These are phyloP conservation scores for Oryza punctata DNA, from an alignment of 176 grass and related monocot genomes.

Conservation along the genomic window DNA sequence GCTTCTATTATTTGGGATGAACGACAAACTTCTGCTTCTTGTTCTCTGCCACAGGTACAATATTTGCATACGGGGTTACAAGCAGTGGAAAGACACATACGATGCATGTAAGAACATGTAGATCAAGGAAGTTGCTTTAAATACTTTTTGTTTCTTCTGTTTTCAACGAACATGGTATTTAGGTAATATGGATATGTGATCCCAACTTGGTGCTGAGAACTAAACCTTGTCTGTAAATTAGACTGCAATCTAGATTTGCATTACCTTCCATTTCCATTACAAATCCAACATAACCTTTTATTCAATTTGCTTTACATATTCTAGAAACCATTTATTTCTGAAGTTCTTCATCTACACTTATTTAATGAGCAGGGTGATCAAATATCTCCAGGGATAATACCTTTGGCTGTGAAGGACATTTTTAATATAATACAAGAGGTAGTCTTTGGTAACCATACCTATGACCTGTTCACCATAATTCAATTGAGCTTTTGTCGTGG, in stretches of 20 bases:
- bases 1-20: neutral
- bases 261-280: slow-evolving; percentile 11
- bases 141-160: neutral
- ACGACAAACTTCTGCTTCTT: slow-evolving; percentile 14
- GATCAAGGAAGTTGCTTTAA: slow-evolving; percentile 5
- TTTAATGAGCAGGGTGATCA: slow-evolving; percentile 75
- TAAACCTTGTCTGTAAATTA: slow-evolving; percentile 15
- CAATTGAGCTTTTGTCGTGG: slow-evolving; percentile 7
- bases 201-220: slow-evolving; percentile 3
- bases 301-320: neutral
- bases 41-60: slow-evolving; percentile 63
- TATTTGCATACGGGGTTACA: slow-evolving; percentile 90
- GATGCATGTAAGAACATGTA: slow-evolving; percentile 74
- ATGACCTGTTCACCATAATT: neutral
- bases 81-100: slow-evolving; percentile 93
- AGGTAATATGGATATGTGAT: neutral
- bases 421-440: slow-evolving; percentile 91
- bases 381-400: slow-evolving; percentile 80
- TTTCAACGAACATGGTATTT: neutral
- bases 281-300: neutral
- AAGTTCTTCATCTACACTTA: slow-evolving; percentile 21
- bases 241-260: neutral
- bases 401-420: slow-evolving; percentile 88
- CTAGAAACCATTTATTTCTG: slow-evolving; percentile 11
- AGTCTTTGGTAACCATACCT: slow-evolving; percentile 18